Conservation (phyloP, 1,139 yeast genomes). For the Candida sanyaensis region DNA sequence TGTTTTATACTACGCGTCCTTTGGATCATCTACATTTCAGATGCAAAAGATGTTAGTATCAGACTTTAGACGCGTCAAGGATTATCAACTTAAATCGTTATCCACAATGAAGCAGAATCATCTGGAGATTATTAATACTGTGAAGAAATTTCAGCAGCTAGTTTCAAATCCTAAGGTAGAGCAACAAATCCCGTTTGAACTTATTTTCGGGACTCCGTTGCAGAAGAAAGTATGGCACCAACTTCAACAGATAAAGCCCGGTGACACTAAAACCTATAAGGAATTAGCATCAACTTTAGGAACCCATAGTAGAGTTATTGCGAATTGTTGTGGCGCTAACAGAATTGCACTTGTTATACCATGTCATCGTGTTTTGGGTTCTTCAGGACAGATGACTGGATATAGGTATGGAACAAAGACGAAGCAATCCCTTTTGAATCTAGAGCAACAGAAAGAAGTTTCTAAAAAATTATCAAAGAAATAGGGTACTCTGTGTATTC, state of each 20-base stretch:
- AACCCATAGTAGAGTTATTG: slow-evolving; percentile 22
- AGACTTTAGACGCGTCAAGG: slow-evolving; percentile 17
- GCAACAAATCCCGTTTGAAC: slow-evolving; percentile 11
- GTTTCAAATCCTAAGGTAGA: slow-evolving; percentile 16
- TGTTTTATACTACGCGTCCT: slow-evolving; percentile 22
- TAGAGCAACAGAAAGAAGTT: slow-evolving; percentile 7
- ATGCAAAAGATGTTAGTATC: slow-evolving; percentile 14
- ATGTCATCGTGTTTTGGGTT: slow-evolving; percentile 26
- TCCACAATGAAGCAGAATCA: slow-evolving; percentile 8
- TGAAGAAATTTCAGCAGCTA: slow-evolving; percentile 14
- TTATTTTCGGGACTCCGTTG: slow-evolving; percentile 25
- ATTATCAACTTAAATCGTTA: slow-evolving; percentile 14
- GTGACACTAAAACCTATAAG: slow-evolving; percentile 18
- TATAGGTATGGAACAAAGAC: slow-evolving; percentile 24
- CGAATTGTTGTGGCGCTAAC: slow-evolving; percentile 27
- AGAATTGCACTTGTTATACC: slow-evolving; percentile 25
- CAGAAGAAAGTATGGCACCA: slow-evolving; percentile 25
- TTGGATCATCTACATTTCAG: slow-evolving; percentile 16
- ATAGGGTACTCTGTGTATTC: neutral
- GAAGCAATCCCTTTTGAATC: slow-evolving; percentile 16
- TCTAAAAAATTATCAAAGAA: slow-evolving; percentile 7
- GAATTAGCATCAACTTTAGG: slow-evolving; percentile 20
- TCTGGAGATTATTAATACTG: slow-evolving; percentile 13
- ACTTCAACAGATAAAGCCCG: slow-evolving; percentile 17
- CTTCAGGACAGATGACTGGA: slow-evolving; percentile 21